Evolutionary conservation across 225 moss, liverwort and hornwort genomes (phyloP).

Genomic region (Pseudisothecium myosuroides): DNA sequence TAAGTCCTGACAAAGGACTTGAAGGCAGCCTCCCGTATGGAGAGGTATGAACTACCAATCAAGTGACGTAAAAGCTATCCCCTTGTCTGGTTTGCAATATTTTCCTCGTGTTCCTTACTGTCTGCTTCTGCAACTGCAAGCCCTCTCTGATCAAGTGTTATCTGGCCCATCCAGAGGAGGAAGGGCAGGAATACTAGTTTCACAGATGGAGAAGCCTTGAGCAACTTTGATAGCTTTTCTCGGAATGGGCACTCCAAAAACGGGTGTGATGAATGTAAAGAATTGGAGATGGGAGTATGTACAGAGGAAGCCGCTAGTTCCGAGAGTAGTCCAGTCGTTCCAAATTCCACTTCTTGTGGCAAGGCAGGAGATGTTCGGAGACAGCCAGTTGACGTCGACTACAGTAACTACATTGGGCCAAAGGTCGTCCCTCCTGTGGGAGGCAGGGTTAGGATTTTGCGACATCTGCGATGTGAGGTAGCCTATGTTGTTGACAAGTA

Average conservation of each 20-base stretch:
- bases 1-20: background rate
- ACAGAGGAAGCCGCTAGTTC: background rate
- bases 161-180: slow-evolving; percentile 5
- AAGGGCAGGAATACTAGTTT: background rate
- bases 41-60: slow-evolving; percentile 3
- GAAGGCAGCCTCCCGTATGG: background rate
- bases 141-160: background rate
- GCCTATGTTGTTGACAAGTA: slow-evolving; percentile 60
- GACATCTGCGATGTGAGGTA: slow-evolving; percentile 62
- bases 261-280: slow-evolving; percentile 18
- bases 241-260: background rate
- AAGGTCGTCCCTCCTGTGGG: slow-evolving; percentile 35
- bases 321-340: background rate
- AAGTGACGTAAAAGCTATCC: background rate
- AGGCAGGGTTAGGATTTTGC: slow-evolving; percentile 57
- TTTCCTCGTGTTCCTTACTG: background rate
- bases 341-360: background rate
- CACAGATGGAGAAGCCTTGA: background rate
- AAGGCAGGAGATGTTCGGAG: slow-evolving; percentile 4
- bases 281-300: slow-evolving; percentile 6
- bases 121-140: background rate
- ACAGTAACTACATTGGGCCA: background rate
- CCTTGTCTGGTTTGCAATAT: background rate
- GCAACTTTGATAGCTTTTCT: background rate
- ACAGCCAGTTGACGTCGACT: slow-evolving; percentile 13